These are phyloP conservation scores for Chaetomiaceae sp. DNA, from an alignment of 2,329 filamentous ascomycete species.

Conservation along the genomic window DNA sequence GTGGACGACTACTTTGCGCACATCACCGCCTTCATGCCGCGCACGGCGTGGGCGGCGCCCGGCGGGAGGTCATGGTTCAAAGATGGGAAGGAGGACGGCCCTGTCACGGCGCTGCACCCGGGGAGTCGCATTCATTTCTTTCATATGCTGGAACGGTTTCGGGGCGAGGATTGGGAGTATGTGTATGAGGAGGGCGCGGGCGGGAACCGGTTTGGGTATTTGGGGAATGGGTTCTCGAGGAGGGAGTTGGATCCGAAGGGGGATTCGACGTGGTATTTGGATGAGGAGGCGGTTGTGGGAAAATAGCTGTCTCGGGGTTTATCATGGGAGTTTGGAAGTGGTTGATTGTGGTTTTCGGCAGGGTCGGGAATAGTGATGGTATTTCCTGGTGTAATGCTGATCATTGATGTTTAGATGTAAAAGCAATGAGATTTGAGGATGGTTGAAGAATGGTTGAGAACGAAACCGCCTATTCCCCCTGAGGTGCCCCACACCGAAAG, in stretches of 20 bases:
- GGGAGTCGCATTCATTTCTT: conserved; percentile 50
- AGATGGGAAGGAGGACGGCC: conserved; percentile 38
- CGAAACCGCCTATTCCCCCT: too few species aligned
- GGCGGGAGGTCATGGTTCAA: conserved; percentile 51
- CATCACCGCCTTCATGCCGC: conserved; percentile 48
- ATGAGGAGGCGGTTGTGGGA: conserved; percentile 16
- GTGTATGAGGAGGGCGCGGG: conserved; percentile 35
- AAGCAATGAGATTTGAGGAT: too few species aligned
- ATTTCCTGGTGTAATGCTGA: too few species aligned
- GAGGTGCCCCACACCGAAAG: too few species aligned
- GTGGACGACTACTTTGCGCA: conserved; percentile 50
- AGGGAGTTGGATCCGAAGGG: conserved; percentile 38
- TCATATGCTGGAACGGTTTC: conserved; percentile 47
- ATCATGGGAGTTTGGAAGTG: background rate
- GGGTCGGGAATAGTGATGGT: too few species aligned
- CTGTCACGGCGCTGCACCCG: conserved; percentile 48
- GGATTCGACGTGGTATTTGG: conserved; percentile 44
- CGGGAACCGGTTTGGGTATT: conserved; percentile 47
- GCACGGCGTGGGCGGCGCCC: conserved; percentile 45
- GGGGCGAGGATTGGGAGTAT: conserved; percentile 52
- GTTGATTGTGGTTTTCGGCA: background rate
- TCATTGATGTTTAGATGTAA: too few species aligned
- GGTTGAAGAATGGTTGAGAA: too few species aligned
- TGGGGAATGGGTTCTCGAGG: conserved; percentile 51
- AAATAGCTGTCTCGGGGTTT: too few species aligned